Conservation (phyloP, 2,329 filamentous ascomycete genomes). For the Diplodia sapinea region DNA sequence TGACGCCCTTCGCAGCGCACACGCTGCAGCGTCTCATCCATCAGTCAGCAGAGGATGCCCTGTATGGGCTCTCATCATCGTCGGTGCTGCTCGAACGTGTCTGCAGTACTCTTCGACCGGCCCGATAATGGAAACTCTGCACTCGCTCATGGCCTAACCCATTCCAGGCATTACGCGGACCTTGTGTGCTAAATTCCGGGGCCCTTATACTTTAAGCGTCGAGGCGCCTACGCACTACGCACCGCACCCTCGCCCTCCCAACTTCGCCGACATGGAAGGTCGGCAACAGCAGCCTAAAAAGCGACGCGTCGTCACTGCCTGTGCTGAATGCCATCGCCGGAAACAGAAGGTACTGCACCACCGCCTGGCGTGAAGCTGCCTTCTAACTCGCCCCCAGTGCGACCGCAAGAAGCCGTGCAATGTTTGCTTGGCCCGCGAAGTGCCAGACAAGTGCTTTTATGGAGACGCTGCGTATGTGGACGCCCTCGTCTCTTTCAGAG, state of each 20-base stretch:
- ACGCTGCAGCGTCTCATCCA: not conserved
- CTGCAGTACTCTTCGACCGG: not conserved
- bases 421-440: slow-evolving; percentile 13
- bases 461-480: not conserved
- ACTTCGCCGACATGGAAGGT: not conserved
- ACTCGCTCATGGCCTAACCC: not conserved
- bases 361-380: not conserved
- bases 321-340: slow-evolving; percentile 16
- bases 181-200: not conserved
- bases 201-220: not conserved
- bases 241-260: not conserved
- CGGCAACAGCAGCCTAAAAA: slow-evolving; percentile 8
- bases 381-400: slow-evolving; percentile 7
- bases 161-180: not conserved
- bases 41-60: not conserved
- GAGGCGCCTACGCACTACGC: no score
- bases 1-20: not conserved
- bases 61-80: not conserved
- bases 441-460: slow-evolving; percentile 16
- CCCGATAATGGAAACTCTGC: not conserved
- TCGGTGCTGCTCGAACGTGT: not conserved
- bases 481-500: not conserved
- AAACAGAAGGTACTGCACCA: slow-evolving; percentile 4
- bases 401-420: slow-evolving; percentile 23
- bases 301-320: slow-evolving; percentile 9